Conservation (phyloP, 108 stramenopile species). For the Discostella stelligeroides region DNA sequence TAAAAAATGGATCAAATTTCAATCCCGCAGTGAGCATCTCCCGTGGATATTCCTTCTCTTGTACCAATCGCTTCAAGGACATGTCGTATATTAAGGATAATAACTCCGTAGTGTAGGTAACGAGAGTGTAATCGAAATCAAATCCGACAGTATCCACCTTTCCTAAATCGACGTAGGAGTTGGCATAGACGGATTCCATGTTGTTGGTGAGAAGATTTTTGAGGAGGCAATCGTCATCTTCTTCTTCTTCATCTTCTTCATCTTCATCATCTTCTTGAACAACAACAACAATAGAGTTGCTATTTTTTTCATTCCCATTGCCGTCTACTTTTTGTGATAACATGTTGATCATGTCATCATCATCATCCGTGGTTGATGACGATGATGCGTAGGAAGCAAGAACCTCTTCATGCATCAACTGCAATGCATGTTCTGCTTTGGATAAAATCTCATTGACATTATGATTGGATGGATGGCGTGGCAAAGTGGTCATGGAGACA, state of each 20-base stretch:
- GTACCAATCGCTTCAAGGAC: constrained; percentile 86
- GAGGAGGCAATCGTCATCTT: background rate
- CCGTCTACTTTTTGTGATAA: background rate
- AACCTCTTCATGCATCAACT: constrained; percentile 54
- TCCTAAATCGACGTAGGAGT: constrained; percentile 90
- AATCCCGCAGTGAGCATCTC: constrained; percentile 76
- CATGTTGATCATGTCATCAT: background rate
- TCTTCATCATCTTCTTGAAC: no score
- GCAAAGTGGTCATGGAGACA: constrained; percentile 41
- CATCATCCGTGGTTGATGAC: background rate
- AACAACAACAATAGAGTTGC: no score
- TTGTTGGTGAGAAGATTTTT: no score
- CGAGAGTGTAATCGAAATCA: constrained; percentile 97
- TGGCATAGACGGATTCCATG: constrained; percentile 68
- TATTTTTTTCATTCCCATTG: constrained; percentile 8
- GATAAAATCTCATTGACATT: constrained; percentile 59
- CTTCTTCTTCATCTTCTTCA: background rate
- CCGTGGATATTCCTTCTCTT: constrained; percentile 83
- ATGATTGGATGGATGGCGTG: constrained; percentile 59
- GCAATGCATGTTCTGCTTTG: constrained; percentile 61
- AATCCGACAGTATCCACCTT: constrained; percentile 93
- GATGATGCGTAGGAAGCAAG: constrained; percentile 29
- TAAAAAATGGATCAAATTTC: constrained; percentile 83
- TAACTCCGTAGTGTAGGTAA: constrained; percentile 86
- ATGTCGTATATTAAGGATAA: constrained; percentile 91